Conservation (phyloP, 768 basidiomycete species). For the Naganishia kalamii region DNA sequence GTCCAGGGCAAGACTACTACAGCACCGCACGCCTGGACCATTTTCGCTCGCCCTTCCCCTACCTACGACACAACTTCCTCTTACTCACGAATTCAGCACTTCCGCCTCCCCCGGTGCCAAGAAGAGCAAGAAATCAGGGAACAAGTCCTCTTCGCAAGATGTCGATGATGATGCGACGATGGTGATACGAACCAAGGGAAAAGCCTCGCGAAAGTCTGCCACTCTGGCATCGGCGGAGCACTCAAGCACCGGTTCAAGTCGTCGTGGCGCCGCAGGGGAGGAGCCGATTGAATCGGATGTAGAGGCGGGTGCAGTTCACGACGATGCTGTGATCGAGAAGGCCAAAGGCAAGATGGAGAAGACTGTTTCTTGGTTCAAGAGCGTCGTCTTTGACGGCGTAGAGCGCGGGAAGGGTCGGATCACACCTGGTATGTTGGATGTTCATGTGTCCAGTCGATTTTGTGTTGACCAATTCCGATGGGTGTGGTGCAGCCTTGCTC, state of each 20-base stretch:
- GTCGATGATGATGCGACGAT: conserved; percentile 11
- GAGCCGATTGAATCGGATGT: conserved; percentile 53
- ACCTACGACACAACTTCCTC: background rate
- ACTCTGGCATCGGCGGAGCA: conserved; percentile 1
- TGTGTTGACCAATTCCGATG: background rate
- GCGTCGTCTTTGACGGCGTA: conserved; percentile 45
- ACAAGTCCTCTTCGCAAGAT: conserved; percentile 4
- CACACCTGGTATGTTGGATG: conserved; percentile 34
- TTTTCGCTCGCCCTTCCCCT: too few species aligned
- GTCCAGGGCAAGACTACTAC: too few species aligned
- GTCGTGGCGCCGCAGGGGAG: conserved; percentile 5
- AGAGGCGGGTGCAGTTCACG: conserved; percentile 51
- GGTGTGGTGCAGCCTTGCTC: conserved; percentile 37
- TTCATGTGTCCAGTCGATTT: background rate
- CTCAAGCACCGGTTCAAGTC: conserved; percentile 6
- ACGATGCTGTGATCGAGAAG: conserved; percentile 49
- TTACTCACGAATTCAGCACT: background rate
- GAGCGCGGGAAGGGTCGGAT: conserved; percentile 41
- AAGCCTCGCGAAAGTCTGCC: conserved; percentile 3
- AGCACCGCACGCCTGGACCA: background rate
- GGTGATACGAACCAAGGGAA: conserved; percentile 22
- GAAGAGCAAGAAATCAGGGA: conserved; percentile 20
- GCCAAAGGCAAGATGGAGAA: conserved; percentile 47
- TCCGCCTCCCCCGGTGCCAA: background rate
- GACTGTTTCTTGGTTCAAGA: conserved; percentile 46